Evolutionary conservation across 2,329 filamentous ascomycete genomes (phyloP), one percentile per base, ranked within the genome.

Genomic region (Fusarium sp.): DNA sequence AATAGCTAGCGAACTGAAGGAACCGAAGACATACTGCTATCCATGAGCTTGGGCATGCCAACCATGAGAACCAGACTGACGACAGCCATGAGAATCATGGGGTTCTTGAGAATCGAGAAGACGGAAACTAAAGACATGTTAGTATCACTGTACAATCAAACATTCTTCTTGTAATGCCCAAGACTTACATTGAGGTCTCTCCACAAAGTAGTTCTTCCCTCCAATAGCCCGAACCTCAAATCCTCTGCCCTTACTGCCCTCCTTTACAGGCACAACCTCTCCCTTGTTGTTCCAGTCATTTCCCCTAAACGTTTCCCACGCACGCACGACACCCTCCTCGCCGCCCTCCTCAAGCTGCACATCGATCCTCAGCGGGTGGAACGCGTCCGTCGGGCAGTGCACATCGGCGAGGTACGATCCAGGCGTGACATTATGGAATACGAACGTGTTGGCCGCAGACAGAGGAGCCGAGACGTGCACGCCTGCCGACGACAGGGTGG

Each of bases 31-130:
- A 67, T 88, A 97, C 94, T 97, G 78, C 96, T 97, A 52, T 98
- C 94, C 83, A 98, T 89, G 57, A 99, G 80, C 80, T 97, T 96
- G 15, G 96, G 96, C 92, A 98, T 93, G 71, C 94, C 94, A 74
- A 98, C 86, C 67, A 97, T 94, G 70, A 97, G 83, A 7, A 83
- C 90, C 83, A 97, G 88, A 65, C 91, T 93, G 38, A 96, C 89
- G 34, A 97, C 81, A 6, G 91, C 94, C 83, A 99, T 91, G 64
- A 99, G 86, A 69, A 98, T 97, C 94, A 98, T 98, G 5, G 96
- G 96, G 77, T 93, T 97, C 84, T 96, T 96, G 74, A 97, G 84
- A 57, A 97, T 89, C 61, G 87, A 88, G 59, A 97, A 76, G n/a
- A 94, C 85, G 18, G 90, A 93, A 81, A 95, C 91, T 93, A 26